Evolutionary conservation across 2,329 filamentous ascomycete genomes (phyloP), one percentile per base, ranked within the genome.

Genomic region (Hypoxylon sp.): DNA sequence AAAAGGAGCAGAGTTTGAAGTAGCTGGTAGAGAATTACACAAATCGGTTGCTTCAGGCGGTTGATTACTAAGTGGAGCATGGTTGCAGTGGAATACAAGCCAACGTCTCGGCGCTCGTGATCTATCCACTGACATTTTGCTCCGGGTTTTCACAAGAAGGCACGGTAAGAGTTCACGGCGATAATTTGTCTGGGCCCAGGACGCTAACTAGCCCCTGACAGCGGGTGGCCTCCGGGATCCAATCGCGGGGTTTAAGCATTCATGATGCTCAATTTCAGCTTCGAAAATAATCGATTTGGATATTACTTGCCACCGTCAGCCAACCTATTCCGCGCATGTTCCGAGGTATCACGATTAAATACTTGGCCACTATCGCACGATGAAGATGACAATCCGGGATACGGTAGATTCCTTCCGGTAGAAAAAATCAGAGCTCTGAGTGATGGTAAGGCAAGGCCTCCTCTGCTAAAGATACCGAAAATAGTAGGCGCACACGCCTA

Each of bases 71-170:
- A 14, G 50, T 60, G 63, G 63, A 56, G 49, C 10, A 60, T n/a
- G 43, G 62, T 65, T 46, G 23, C 56, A 65, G 43, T 34, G 17
- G 51, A 45, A 56, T 32, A 48, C 17, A 49, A 43, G 7, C 5
- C 52, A 28, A 60, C 19, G 21, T 53, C 41, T 58, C 51, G 62
- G 58, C 62, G 43, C 53, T 62, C 58, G 49, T 59, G 57, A 58
- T 45, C 17, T 59, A 36, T 36, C 65, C 49, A 55, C 28, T 56
- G n/a, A 25, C 13, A 41, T 55, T 43, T 21, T 49, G 25, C 13
- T 17, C 21, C 21, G 11, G 11, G 7, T 43, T 58, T 52, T 45
- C 59, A 66, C 55, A n/a, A 48, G 25, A 57, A 21, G 17, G 14
- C 43, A 23, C 14, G 19, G 38, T 23, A n/a, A 23, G 13, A 1